Evolutionary conservation across 345 rosid genomes (phyloP).

Genomic region (Ailanthus altissimus): DNA sequence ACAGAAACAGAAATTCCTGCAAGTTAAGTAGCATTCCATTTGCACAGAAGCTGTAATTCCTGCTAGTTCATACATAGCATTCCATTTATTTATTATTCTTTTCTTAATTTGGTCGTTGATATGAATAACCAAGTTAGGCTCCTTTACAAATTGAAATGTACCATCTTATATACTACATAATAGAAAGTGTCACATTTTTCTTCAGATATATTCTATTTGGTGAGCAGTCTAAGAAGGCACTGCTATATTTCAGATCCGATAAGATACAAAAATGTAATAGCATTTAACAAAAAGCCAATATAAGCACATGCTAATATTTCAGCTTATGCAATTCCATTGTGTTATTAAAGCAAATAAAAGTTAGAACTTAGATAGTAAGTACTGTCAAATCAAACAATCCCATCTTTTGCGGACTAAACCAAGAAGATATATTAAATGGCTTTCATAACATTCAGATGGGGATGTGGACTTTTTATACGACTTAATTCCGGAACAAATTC

Average conservation of each 20-base stretch:
- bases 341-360: too few relatives aligned
- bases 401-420: background rate
- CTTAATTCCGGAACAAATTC: background rate
- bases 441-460: background rate
- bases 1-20: slow-evolving; percentile 11
- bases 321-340: too few relatives aligned
- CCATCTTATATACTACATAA: slow-evolving; percentile 6
- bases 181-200: slow-evolving; percentile 2
- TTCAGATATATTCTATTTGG: background rate
- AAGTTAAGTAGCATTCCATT: slow-evolving; percentile 28
- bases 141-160: slow-evolving; percentile 20
- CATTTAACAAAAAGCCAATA: too few relatives aligned
- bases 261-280: too few relatives aligned
- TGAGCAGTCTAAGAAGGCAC: background rate
- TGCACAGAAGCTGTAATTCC: background rate
- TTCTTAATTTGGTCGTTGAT: slow-evolving; percentile 21
- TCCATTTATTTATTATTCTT: slow-evolving; percentile 38
- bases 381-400: background rate
- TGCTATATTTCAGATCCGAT: background rate
- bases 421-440: background rate
- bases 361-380: too few relatives aligned
- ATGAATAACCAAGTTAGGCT: slow-evolving; percentile 14
- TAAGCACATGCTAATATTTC: too few relatives aligned
- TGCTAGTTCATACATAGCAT: slow-evolving; percentile 10
- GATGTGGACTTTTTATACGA: too few relatives aligned